Evolutionary conservation across 768 basidiomycete species (phyloP), one percentile per base, ranked within the genome.

Genomic region (Lentinus brumalis): DNA sequence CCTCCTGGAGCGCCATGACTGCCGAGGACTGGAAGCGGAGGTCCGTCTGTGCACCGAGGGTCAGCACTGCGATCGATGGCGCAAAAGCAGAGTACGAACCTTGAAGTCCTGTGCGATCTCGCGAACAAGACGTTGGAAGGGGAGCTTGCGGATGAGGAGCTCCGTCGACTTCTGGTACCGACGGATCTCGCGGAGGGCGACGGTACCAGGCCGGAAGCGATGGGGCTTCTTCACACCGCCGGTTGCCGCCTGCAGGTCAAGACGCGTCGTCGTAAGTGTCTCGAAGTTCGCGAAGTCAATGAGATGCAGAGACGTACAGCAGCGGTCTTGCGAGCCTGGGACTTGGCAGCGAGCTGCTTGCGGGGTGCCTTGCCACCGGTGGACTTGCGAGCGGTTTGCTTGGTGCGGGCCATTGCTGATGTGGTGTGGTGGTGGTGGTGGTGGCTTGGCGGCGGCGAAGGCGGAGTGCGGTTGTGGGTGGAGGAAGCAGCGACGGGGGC

Each of bases 331-430:
- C 86, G 82, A 2, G 84, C 85, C 46, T 74, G 65, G 2, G 85
- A 86, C 77, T 86, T 86, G 67, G 84, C 79, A 57, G 86, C 87
- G 57, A 88, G 81, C 73, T 88, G 87, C 74, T 88, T 88, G 78
- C 87, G 87, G 52, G 84, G 87, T 5, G 85, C 84, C 72, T 86
- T 85, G 84, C 87, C 87, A 82, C 87, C 87, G 57, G 87, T 89
- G 51, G 86, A 87, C 77, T 89, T 89, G 79, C 86, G 86, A 51
- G 87, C 87, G 54, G 87, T 88, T 79, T 89, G 87, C 76, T 89
- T 87, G 56, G 87, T 89, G 59, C 87, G 87, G 50, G 87, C 87
- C 87, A 89, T 89, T 74, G 68, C 35, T 64, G 39, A 51, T 46
- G n/a, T 58, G 16, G 7, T 21, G 41, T 39, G 30, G 50, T 40